Percentiles rank a stretch among this genome's conserved stretches.
phyloP scores from a whole-genome alignment of 169 alveolate genomes.

The Cardiosporidium cionae region DNA sequence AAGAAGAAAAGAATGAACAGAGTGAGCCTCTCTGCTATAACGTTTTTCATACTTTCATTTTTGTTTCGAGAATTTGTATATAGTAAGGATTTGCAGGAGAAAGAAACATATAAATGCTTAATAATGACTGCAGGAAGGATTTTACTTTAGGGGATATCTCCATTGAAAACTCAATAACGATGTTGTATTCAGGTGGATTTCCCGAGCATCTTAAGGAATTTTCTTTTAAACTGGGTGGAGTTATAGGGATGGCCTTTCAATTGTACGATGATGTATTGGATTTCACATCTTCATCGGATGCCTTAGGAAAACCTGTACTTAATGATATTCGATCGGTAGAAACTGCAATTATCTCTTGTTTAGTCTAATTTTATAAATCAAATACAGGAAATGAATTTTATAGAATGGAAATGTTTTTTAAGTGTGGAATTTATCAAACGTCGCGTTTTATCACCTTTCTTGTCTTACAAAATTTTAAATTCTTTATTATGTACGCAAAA shows the following conservation, averaged over 20 bases:
- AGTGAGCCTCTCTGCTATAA: too few relatives aligned
- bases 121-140: too few relatives aligned
- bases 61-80: too few relatives aligned
- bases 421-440: neutral
- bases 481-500: neutral
- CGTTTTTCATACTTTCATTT: too few relatives aligned
- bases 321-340: constrained; percentile 49
- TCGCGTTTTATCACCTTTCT: neutral
- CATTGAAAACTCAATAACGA: too few relatives aligned
- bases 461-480: neutral
- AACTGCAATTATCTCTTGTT: neutral
- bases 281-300: constrained; percentile 32
- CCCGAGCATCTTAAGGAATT: neutral
- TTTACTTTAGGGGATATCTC: too few relatives aligned
- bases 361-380: neutral
- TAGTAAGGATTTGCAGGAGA: too few relatives aligned
- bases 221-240: constrained; percentile 60
- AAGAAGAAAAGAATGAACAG: too few relatives aligned
- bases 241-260: constrained; percentile 77
- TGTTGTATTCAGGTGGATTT: constrained; percentile 3
- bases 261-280: constrained; percentile 72
- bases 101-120: too few relatives aligned
- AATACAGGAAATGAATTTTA: neutral
- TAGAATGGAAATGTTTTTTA: neutral
- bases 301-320: constrained; percentile 65